Evolutionary conservation across 106 monocot species (phyloP).

Genomic region (Alisma plantagoaquatica): DNA sequence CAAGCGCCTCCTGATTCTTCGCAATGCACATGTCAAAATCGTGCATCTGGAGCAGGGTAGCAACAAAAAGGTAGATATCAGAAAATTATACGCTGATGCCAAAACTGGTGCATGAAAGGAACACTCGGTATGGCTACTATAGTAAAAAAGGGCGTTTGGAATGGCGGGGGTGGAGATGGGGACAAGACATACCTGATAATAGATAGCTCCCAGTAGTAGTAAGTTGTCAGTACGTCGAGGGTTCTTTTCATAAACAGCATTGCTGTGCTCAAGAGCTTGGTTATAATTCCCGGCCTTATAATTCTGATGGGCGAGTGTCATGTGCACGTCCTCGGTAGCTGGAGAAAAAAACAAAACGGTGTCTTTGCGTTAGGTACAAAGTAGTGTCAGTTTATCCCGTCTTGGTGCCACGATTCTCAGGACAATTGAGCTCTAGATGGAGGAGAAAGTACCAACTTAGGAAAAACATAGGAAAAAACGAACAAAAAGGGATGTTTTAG

Average conservation of each 20-base stretch:
- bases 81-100: too few species aligned
- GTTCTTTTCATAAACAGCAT: constrained; percentile 56
- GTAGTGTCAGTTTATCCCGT: too few species aligned
- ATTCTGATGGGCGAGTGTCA: constrained; percentile 71
- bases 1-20: constrained; percentile 89
- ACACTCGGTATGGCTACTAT: too few species aligned
- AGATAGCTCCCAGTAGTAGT: constrained; percentile 77
- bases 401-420: too few species aligned
- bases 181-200: constrained; percentile 85
- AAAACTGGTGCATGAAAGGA: too few species aligned
- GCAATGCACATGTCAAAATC: constrained; percentile 90
- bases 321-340: constrained; percentile 59
- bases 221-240: constrained; percentile 77
- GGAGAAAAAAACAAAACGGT: constrained; percentile 7
- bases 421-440: too few species aligned
- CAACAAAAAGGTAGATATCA: not conserved
- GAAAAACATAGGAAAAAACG: not conserved
- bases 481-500: too few species aligned
- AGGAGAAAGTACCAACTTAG: not conserved
- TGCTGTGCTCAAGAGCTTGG: constrained; percentile 73
- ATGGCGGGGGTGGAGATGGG: too few species aligned
- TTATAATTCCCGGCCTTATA: constrained; percentile 76
- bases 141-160: too few species aligned
- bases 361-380: too few species aligned
- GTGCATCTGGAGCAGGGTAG: constrained; percentile 43